These are phyloP conservation scores for Aspergillus melleus DNA, from an alignment of 2,329 filamentous ascomycete genomes.

Conservation along the genomic window DNA sequence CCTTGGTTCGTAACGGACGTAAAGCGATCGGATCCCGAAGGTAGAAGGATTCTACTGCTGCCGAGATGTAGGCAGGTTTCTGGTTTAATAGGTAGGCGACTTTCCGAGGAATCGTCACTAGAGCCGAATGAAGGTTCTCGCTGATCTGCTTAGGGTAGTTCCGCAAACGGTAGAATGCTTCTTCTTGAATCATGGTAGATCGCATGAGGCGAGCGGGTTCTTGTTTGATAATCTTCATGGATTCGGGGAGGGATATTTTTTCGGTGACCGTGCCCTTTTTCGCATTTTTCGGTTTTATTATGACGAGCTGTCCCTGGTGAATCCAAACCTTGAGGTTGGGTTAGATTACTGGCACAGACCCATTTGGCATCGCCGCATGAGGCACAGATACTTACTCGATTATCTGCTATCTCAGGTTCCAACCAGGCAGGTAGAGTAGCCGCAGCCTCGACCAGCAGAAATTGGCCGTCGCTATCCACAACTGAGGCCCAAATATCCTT, in stretches of 20 bases:
- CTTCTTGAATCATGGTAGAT: conserved; percentile 74
- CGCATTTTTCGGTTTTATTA: conserved; percentile 63
- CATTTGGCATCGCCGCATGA: neutral
- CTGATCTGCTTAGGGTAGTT: conserved; percentile 78
- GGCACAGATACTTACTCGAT: conserved; percentile 55
- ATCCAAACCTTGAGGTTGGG: conserved; percentile 70
- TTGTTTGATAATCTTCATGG: conserved; percentile 60
- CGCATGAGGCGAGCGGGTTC: conserved; percentile 63
- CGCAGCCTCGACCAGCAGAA: conserved; percentile 90
- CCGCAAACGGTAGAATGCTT: conserved; percentile 84
- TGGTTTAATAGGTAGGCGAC: conserved; percentile 76
- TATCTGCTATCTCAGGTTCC: conserved; percentile 82
- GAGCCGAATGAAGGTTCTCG: conserved; percentile 72
- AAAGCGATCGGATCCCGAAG: conserved; percentile 78
- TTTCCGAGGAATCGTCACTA: conserved; percentile 75
- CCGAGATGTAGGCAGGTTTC: conserved; percentile 73
- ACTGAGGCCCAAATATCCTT: conserved; percentile 77
- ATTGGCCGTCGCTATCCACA: conserved; percentile 89
- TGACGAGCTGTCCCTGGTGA: conserved; percentile 69
- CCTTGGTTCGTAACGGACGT: conserved; percentile 63
- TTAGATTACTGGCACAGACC: neutral
- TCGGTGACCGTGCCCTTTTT: conserved; percentile 36
- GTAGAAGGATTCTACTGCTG: conserved; percentile 89
- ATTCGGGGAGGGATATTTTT: conserved; percentile 63
- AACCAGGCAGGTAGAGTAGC: conserved; percentile 86